These are phyloP conservation scores for Pythium apleroticum DNA, from an alignment of 352 stramenopile genomes.

Conservation along the genomic window DNA sequence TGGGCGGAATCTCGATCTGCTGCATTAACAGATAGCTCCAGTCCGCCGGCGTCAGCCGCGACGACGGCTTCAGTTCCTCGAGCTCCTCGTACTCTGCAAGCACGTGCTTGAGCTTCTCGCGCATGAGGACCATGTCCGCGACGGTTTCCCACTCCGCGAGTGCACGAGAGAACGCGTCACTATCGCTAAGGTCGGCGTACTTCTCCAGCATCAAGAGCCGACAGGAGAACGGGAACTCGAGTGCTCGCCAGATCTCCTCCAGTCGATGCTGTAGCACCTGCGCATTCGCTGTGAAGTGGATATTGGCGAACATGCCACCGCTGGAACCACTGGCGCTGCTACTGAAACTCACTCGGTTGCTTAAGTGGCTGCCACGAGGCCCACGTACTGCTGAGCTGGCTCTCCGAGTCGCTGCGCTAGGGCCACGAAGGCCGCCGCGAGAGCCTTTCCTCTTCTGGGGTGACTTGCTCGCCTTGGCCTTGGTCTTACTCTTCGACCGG, in stretches of 20 bases:
- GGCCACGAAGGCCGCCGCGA: background rate
- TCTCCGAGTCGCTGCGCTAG: background rate
- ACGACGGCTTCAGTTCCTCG: conserved; percentile 27
- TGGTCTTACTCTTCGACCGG: background rate
- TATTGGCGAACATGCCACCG: conserved; percentile 18
- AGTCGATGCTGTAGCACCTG: conserved; percentile 52
- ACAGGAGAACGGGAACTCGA: conserved; percentile 65
- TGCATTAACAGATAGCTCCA: conserved; percentile 39
- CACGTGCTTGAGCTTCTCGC: conserved; percentile 48
- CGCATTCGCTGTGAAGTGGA: conserved; percentile 37
- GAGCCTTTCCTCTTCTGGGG: conserved; percentile 7
- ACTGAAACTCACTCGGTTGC: conserved; percentile 13
- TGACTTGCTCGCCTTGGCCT: background rate
- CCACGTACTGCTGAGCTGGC: background rate
- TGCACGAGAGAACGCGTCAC: conserved; percentile 39
- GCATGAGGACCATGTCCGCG: conserved; percentile 41
- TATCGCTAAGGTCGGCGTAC: conserved; percentile 48
- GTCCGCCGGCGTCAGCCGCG: conserved; percentile 39
- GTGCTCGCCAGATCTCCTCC: conserved; percentile 49
- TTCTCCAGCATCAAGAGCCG: conserved; percentile 69
- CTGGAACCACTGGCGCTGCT: conserved; percentile 22
- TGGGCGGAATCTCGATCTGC: conserved; percentile 34
- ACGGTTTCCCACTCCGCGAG: conserved; percentile 49
- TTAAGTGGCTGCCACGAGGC: conserved; percentile 22
- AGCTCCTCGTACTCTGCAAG: conserved; percentile 40